phyloP scores from a whole-genome alignment of 305 asterid genomes.

The Stenogyne calaminthoides region DNA sequence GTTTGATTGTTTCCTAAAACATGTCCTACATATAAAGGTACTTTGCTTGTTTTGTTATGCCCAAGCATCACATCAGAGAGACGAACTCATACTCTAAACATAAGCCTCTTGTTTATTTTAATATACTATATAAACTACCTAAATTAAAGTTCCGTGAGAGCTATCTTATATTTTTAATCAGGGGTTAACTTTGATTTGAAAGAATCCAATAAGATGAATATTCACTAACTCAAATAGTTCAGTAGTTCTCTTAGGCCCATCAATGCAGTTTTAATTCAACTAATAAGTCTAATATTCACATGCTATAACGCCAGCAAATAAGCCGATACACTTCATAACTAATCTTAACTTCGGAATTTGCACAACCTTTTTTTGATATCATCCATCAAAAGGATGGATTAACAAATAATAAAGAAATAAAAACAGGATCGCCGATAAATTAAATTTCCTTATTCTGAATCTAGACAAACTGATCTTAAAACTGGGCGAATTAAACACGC shows the following conservation, averaged over 20 bases:
- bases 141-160: not conserved
- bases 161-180: not conserved
- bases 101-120: not conserved
- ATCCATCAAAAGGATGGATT: not conserved
- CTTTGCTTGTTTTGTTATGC: not conserved
- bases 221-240: not conserved
- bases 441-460: not conserved
- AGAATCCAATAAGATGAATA: not conserved
- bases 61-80: not conserved
- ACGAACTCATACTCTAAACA: not conserved
- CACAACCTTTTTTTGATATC: not conserved
- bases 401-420: too few species aligned
- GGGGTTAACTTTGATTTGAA: not conserved
- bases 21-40: conserved; percentile 5
- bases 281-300: not conserved
- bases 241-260: not conserved
- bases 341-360: conserved; percentile 17
- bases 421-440: not conserved
- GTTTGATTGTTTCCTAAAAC: not conserved
- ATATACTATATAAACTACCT: not conserved
- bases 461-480: conserved; percentile 3
- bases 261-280: not conserved
- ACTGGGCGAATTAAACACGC: not conserved
- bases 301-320: conserved; percentile 17
- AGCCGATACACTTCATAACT: not conserved